A percentile compares a stretch with the other conserved stretches of the same genome.
These are phyloP conservation scores for Calonectria henricotiae DNA, from an alignment of 2,329 filamentous ascomycete genomes.

Conservation along the genomic window DNA sequence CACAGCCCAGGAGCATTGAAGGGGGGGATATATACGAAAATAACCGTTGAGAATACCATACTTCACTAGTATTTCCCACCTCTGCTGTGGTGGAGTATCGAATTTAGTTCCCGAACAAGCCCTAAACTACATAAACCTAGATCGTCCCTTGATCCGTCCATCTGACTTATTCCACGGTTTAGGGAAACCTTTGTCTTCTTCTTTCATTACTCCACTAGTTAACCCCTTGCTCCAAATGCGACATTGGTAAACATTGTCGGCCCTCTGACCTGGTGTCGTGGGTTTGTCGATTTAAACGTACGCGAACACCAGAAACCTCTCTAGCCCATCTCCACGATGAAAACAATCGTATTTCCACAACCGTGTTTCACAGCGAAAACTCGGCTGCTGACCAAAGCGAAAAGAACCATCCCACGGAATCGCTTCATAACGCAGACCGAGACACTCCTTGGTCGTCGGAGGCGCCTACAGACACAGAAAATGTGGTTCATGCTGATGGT, in stretches of 20 bases:
- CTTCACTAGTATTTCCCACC: background rate
- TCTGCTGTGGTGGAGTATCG: background rate
- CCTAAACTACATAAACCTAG: conserved; percentile 34
- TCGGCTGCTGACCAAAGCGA: conserved; percentile 25
- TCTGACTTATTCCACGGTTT: background rate
- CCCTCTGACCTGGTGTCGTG: conserved; percentile 34
- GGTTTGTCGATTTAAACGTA: conserved; percentile 8
- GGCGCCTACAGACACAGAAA: conserved; percentile 46
- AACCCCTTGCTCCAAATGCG: background rate
- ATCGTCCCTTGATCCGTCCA: conserved; percentile 23
- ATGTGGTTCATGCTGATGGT: conserved; percentile 60
- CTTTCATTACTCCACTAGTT: conserved; percentile 5
- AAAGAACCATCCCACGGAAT: conserved; percentile 28
- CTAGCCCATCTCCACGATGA: background rate
- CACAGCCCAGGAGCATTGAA: background rate
- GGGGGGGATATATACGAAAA: background rate
- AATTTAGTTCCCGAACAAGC: background rate
- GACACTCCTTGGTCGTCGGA: conserved; percentile 38
- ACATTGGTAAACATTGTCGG: background rate
- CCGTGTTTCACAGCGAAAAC: conserved; percentile 29
- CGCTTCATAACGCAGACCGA: conserved; percentile 20
- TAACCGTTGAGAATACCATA: background rate
- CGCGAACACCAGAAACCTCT: background rate
- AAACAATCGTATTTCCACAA: background rate
- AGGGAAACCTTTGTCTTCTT: background rate